Evolutionary conservation across 345 rosid species (phyloP).

Genomic region (Melaleuca quinquenervia): DNA sequence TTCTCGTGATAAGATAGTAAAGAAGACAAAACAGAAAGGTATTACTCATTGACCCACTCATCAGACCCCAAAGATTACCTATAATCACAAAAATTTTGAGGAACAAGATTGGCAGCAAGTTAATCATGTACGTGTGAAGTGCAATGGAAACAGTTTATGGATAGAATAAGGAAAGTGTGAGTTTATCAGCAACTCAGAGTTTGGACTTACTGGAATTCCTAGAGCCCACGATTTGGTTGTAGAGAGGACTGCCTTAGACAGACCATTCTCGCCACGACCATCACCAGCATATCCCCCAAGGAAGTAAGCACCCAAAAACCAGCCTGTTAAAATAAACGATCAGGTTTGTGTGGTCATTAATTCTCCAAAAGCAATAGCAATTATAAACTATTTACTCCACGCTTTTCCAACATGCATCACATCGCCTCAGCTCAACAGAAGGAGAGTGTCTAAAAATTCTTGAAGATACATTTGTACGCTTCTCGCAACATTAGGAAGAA

Average conservation of each 20-base stretch:
- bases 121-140: neutral
- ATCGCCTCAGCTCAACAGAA: neutral
- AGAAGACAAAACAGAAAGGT: neutral
- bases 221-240: conserved; percentile 77
- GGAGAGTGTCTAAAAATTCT: neutral
- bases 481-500: neutral
- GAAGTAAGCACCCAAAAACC: conserved; percentile 92
- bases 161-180: neutral
- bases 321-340: conserved; percentile 32
- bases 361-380: neutral
- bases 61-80: neutral
- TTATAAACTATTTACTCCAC: neutral
- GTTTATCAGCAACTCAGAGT: neutral
- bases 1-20: neutral
- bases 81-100: neutral
- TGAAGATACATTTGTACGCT: neutral
- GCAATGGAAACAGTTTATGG: neutral
- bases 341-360: neutral
- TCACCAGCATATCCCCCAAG: conserved; percentile 82
- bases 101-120: neutral
- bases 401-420: neutral
- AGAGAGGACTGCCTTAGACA: conserved; percentile 53
- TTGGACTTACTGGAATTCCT: conserved; percentile 64
- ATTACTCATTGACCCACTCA: neutral
- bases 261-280: conserved; percentile 77